phyloP scores from a whole-genome alignment of 2,329 filamentous ascomycete species.

The Mollisiaceae sp. region DNA sequence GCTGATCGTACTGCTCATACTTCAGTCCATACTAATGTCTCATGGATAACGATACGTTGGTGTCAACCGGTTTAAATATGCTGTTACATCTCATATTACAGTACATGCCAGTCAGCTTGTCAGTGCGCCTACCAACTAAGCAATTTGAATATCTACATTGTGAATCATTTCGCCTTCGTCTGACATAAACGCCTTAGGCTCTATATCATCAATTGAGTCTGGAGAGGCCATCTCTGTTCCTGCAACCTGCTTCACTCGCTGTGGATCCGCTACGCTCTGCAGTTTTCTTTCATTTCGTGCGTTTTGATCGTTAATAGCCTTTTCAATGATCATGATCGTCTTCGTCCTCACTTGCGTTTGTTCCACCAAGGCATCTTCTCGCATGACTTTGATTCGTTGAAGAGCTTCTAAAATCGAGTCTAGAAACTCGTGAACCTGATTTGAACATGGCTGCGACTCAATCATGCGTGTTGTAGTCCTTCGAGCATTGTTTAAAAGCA shows the following conservation, averaged over 20 bases:
- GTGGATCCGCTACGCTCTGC: not conserved
- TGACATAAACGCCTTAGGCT: not conserved
- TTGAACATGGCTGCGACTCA: conserved; percentile 7
- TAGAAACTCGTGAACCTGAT: conserved; percentile 20
- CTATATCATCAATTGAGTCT: not conserved
- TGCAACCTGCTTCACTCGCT: not conserved
- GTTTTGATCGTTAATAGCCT: conserved; percentile 28
- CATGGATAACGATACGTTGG: not conserved
- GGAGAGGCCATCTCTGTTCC: not conserved
- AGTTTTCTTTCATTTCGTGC: not conserved
- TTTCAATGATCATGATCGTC: conserved; percentile 37
- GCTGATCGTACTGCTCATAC: not conserved
- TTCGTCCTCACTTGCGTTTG: conserved; percentile 28
- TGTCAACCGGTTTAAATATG: no score
- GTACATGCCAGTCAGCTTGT: not conserved
- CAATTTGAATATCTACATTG: not conserved
- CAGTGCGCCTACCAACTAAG: conserved; percentile 1
- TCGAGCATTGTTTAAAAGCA: conserved; percentile 29
- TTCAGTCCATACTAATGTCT: not conserved
- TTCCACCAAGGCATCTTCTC: conserved; percentile 15
- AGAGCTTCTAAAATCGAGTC: conserved; percentile 26
- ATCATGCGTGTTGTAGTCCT: conserved; percentile 14
- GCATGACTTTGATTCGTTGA: conserved; percentile 22
- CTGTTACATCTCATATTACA: not conserved
- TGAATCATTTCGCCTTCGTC: not conserved